Evolutionary conservation across 2,329 filamentous ascomycete species (phyloP), one percentile per base, ranked within the genome.

Genomic region (Trichoderma lentiforme): DNA sequence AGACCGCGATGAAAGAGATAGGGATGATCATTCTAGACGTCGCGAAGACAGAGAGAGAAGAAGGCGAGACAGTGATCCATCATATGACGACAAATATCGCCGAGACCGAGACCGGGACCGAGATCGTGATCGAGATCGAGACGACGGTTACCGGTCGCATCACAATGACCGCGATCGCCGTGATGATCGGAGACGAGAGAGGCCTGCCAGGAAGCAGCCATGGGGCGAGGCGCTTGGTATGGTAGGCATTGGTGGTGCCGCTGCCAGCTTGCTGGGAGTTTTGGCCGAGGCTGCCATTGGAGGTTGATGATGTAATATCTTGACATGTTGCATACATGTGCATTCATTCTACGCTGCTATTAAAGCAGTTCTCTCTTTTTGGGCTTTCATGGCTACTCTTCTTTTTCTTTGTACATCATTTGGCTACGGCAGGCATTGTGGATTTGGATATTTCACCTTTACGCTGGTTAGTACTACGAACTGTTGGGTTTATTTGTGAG

Each of bases 231-330:
- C 87, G 18, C 81, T 90, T 4, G 84, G 85, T 2, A 87, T 86
- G 0, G 89, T 88, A 6, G 86, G 89, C 1, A 86, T 91, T 34
- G 89, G 89, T 4, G 87, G 89, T 11, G 88, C 88, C 0, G 88
- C 89, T 0, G 88, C 86, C 3, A 89, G 87, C 68, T 78, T 91
- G 73, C 76, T 90, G 60, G 86, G 85, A 69, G 87, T 90, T 1
- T 79, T 91, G 36, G 85, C 86, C 4, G 88, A 91, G 77, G 88
- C 88, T 30, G 88, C 87, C 5, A 78, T 78, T 11, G 79, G 75
- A 6, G 74, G 36, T 28, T 69, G 56, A 69, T 51, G 28, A 60
- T 18, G 6, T 24, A 3, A 39, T 7, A 8, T 34, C 15, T 24
- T 14, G 14, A 18, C 56, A 60, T 36, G 9, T 18, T 2, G 24